Base-by-base conservation (phyloP, 2,329 filamentous ascomycete species). In the Nothophoma quercina region DNA sequence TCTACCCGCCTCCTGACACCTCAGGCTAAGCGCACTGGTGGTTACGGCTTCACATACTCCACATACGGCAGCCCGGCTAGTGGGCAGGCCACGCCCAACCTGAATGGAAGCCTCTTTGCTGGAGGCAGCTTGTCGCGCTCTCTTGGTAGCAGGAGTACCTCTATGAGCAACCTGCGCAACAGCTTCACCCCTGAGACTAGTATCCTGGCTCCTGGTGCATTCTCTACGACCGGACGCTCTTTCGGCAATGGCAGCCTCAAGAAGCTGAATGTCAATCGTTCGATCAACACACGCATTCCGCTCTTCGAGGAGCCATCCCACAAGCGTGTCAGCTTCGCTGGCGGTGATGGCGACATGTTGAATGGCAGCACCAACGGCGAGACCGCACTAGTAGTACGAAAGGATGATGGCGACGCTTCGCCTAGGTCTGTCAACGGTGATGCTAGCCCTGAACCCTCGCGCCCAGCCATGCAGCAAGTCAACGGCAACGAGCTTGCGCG, bases 41-140 rank as follows among this genome's bases (percentile, higher is more conserved):
- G 91, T 5, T 97, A 91, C 69, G 93, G 93, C 2, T 96, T 97
- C 72, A 92, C 89, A 2, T 97, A 97, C 76, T 96, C 92, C 59
- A 92, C 88, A 2, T 96, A 96, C 65, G 91, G 91, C 35, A 93
- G 89, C 1, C 92, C 93, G 5, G 86, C 81, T 51, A 90, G 86
- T 62, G 40, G 45, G 3, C 45, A 49, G 16, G 84, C 84, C 18
- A 84, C 88, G 4, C 82, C 88, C 68, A 82, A 95, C 65, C 90
- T 89, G 32, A 93, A 89, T 6, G 63, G 64, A 29, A 73, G 70
- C 40, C 54, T 73, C 10, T 67, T 73, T 30, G 60, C 65, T 19
- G 76, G 77, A 45, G 81, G 86, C n/a, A 89, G 86, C 68, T 78
- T 90, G 35, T 85, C 85, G 50, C 85, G 89, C 48, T 85, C 85